Evolutionary conservation across 352 stramenopile genomes (phyloP).

Genomic region (Phytophthora hibernalis): DNA sequence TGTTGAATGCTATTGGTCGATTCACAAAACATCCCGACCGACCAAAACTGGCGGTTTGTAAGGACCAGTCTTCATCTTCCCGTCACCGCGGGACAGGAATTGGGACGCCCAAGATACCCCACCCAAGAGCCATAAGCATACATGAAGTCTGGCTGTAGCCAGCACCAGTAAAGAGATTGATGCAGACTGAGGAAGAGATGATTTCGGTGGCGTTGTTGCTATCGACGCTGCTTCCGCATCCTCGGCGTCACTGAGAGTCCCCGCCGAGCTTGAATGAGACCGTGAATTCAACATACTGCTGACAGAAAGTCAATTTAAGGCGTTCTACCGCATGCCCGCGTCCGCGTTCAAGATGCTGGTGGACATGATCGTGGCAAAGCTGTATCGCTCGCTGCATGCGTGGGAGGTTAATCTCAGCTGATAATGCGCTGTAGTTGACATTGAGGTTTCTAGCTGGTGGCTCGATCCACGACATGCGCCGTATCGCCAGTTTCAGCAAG

Average conservation of each 20-base stretch:
- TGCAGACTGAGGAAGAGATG: too few relatives aligned
- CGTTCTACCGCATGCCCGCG: conserved; percentile 4
- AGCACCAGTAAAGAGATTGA: too few relatives aligned
- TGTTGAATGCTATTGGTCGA: too few relatives aligned
- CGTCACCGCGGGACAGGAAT: too few relatives aligned
- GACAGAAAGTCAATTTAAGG: conserved; percentile 2
- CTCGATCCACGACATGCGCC: conserved; percentile 2
- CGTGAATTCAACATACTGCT: neutral
- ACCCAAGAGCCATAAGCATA: too few relatives aligned
- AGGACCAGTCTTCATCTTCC: too few relatives aligned
- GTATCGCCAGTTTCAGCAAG: conserved; percentile 7
- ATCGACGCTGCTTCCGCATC: neutral
- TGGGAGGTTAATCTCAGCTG: neutral
- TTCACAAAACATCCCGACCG: too few relatives aligned
- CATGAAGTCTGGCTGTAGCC: too few relatives aligned
- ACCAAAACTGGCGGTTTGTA: too few relatives aligned
- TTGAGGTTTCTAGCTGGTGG: conserved; percentile 5
- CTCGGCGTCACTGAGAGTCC: neutral
- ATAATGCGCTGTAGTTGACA: conserved; percentile 7
- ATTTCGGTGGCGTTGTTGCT: too few relatives aligned
- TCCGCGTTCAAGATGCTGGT: neutral
- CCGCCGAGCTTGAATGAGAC: conserved; percentile 1
- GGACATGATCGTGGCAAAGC: neutral
- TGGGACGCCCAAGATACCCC: too few relatives aligned
- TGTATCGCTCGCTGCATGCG: neutral